Percentiles rank a stretch among this genome's conserved stretches.
Evolutionary conservation across 768 basidiomycete species (phyloP).

Genomic region (Russula emetica): DNA sequence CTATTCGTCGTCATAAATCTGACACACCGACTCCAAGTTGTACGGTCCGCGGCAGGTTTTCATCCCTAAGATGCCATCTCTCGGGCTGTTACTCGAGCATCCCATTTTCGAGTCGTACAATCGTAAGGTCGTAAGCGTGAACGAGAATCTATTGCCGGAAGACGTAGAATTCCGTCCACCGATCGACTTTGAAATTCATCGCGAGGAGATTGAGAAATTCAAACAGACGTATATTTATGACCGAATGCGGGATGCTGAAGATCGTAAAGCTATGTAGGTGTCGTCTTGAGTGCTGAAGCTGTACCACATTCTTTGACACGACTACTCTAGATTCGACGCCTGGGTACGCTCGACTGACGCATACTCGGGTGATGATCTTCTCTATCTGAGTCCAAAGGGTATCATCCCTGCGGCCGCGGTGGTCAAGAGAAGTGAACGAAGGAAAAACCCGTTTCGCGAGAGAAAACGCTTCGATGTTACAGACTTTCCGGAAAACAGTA

Average conservation of each 20-base stretch:
- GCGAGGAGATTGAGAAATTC: conserved; percentile 70
- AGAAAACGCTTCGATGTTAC: conserved; percentile 65
- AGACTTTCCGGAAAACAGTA: conserved; percentile 30
- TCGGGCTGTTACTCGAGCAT: conserved; percentile 88
- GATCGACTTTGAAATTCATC: conserved; percentile 67
- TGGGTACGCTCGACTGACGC: conserved; percentile 76
- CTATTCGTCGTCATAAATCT: not conserved
- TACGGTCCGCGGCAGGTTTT: conserved; percentile 75
- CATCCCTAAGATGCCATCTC: conserved; percentile 92
- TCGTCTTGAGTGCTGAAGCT: not conserved
- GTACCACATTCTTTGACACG: not conserved
- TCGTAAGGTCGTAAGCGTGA: conserved; percentile 46
- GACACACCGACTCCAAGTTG: conserved; percentile 42
- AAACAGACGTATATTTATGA: conserved; percentile 84
- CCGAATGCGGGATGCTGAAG: conserved; percentile 81
- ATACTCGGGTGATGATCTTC: conserved; percentile 73
- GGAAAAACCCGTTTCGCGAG: conserved; percentile 63
- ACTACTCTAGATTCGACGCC: conserved; percentile 61
- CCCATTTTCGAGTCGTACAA: conserved; percentile 82
- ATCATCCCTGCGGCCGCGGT: conserved; percentile 68
- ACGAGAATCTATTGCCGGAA: conserved; percentile 48
- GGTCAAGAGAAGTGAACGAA: conserved; percentile 53
- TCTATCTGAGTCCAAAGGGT: conserved; percentile 74
- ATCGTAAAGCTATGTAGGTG: conserved; percentile 68
- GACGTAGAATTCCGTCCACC: conserved; percentile 63